Evolutionary conservation across 164 flowering plant genomes (phyloP), one percentile per base, ranked within the genome.

Genomic region (Sextonia rubra): DNA sequence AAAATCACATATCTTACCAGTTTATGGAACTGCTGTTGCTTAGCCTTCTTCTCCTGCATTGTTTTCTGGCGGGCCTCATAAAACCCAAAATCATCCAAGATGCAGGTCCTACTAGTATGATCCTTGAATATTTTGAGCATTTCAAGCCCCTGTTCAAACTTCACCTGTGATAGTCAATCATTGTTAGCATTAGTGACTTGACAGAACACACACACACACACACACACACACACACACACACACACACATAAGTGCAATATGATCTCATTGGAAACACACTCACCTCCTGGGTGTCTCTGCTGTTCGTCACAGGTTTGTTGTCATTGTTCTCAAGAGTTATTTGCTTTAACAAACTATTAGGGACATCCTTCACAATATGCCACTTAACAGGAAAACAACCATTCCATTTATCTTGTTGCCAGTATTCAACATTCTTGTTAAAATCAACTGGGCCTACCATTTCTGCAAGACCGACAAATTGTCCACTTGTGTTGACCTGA

Each of bases 381-480:
- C 99, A 94, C 80, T 87, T 85, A 60, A 94, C 97, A 67, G 95
- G 91, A 73, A 94, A 94, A 77, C 88, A 94, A 44, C 99, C 99
- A 74, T 87, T 92, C 99, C 99, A 94, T 77, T 90, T 88, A 71
- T 92, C 97, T 77, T 92, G 99, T 81, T 91, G 98, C 99, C 99
- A 94, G 81, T 90, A 92, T 72, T 90, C 91, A 58, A 91, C 94
- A 79, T 86, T 88, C 76, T 83, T 88, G 61, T 91, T 94, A 80
- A 94, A 94, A 78, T 94, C 98, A 26, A 94, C 96, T 26, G 91
- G 91, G 66, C 99, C 98, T 71, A 86, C 76, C 99, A 94, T 94
- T 83, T 92, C 97, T 71, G 98, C 98, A 69, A 92, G 94, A 66
- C 99, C 99, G 79, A 97, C 91, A 77, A 94, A 92, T 75, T 94